Evolutionary conservation across 164 flowering plant species (phyloP).

Genomic region (Euptelea pleiosperma): DNA sequence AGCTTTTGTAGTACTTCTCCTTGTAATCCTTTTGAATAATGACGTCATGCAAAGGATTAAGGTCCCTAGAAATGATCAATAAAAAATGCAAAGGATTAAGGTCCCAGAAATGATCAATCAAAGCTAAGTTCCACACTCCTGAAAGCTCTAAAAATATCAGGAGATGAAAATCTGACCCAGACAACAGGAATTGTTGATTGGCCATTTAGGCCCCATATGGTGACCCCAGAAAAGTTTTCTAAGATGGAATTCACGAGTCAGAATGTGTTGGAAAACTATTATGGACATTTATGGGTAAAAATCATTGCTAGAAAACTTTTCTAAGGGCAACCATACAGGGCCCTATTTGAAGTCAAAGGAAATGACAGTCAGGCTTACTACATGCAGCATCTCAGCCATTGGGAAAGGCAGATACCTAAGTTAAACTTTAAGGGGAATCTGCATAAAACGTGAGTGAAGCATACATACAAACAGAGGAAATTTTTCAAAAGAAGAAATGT

Average conservation of each 20-base stretch:
- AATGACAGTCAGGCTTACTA: background rate
- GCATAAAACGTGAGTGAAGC: too few species aligned
- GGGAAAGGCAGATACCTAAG: background rate
- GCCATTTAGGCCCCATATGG: too few species aligned
- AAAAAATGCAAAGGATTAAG: slow-evolving; percentile 80
- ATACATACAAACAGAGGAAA: too few species aligned
- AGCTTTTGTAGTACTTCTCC: slow-evolving; percentile 67
- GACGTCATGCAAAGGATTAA: slow-evolving; percentile 84
- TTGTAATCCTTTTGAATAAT: slow-evolving; percentile 50
- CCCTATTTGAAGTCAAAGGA: background rate
- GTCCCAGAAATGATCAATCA: slow-evolving; percentile 51
- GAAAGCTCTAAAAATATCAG: slow-evolving; percentile 15
- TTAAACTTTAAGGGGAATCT: background rate
- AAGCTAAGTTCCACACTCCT: slow-evolving; percentile 16
- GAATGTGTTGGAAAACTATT: too few species aligned
- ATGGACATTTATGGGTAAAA: too few species aligned
- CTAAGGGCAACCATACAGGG: too few species aligned
- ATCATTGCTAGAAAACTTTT: too few species aligned
- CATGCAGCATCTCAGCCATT: background rate
- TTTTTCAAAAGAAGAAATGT: too few species aligned
- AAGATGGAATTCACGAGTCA: too few species aligned
- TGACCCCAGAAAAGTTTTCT: too few species aligned
- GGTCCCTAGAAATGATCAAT: slow-evolving; percentile 60
- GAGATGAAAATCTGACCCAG: slow-evolving; percentile 14
- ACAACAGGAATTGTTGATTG: slow-evolving; percentile 12